Evolutionary conservation across 1,284 basidiomycete species (phyloP).

Genomic region (Thelephora terrestris): DNA sequence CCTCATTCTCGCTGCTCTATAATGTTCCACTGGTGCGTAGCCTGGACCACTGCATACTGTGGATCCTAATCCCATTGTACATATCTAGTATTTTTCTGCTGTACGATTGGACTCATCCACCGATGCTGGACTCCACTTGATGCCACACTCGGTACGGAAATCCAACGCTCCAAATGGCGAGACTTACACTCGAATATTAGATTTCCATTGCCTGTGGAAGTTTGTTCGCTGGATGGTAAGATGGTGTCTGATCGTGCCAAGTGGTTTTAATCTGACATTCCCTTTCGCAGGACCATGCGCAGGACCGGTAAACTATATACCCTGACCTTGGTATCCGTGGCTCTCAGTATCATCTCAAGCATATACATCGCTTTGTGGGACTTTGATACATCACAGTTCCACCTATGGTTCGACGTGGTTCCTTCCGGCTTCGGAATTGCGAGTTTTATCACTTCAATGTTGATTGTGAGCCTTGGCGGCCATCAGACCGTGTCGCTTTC

Average conservation of each 20-base stretch:
- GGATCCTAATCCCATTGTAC: conserved; percentile 6
- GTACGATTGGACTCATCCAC: conserved; percentile 68
- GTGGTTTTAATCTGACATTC: conserved; percentile 3
- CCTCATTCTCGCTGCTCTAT: conserved; percentile 80
- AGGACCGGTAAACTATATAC: conserved; percentile 72
- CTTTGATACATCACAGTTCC: conserved; percentile 46
- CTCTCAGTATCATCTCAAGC: conserved; percentile 44
- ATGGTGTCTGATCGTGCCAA: conserved; percentile 7
- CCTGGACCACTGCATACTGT: neutral
- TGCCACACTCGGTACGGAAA: conserved; percentile 73
- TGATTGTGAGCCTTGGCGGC: conserved; percentile 47
- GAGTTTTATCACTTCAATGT: conserved; percentile 71
- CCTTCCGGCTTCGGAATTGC: conserved; percentile 79
- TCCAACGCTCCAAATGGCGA: conserved; percentile 4
- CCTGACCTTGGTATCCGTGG: conserved; percentile 53
- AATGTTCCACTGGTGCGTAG: conserved; percentile 62
- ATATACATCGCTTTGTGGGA: conserved; percentile 52
- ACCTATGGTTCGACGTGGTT: conserved; percentile 69
- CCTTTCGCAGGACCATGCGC: conserved; percentile 59
- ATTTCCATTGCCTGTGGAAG: conserved; percentile 73
- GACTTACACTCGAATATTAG: conserved; percentile 25
- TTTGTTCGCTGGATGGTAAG: conserved; percentile 77
- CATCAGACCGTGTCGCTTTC: conserved; percentile 2
- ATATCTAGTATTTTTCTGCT: conserved; percentile 67
- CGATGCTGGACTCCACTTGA: conserved; percentile 68